These are phyloP conservation scores for Agrostemma githago DNA, from an alignment of 148 eudicot species.

Conservation along the genomic window DNA sequence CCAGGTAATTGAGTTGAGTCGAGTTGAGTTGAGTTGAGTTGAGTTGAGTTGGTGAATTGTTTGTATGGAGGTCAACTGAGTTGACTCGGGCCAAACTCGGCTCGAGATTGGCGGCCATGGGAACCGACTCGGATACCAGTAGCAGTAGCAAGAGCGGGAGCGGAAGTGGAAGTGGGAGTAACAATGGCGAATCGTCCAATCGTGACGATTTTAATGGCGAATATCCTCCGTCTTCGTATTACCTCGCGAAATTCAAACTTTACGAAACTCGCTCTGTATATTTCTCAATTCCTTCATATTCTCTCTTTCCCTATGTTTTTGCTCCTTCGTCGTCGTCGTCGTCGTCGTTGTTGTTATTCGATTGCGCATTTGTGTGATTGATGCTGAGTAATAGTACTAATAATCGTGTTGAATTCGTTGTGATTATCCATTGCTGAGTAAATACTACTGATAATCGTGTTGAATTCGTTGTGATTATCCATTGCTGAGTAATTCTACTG, in stretches of 20 bases:
- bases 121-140: constrained; percentile 24
- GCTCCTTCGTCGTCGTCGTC: neutral
- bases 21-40: neutral
- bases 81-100: constrained; percentile 53
- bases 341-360: neutral
- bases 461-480: neutral
- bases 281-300: neutral
- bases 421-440: too few species aligned
- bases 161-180: neutral
- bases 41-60: constrained; percentile 4
- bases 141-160: neutral
- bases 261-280: constrained; percentile 91
- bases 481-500: too few species aligned
- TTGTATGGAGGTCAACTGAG: constrained; percentile 32
- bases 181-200: neutral
- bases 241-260: constrained; percentile 69
- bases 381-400: neutral
- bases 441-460: constrained; percentile 6
- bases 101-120: constrained; percentile 45
- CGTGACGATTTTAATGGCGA: constrained; percentile 4
- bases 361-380: too few species aligned
- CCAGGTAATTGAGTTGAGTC: neutral
- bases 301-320: neutral
- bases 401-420: neutral
- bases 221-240: constrained; percentile 21